Evolutionary conservation across 1,139 yeast species (phyloP).

Genomic region (Yamadazyma aaseri): DNA sequence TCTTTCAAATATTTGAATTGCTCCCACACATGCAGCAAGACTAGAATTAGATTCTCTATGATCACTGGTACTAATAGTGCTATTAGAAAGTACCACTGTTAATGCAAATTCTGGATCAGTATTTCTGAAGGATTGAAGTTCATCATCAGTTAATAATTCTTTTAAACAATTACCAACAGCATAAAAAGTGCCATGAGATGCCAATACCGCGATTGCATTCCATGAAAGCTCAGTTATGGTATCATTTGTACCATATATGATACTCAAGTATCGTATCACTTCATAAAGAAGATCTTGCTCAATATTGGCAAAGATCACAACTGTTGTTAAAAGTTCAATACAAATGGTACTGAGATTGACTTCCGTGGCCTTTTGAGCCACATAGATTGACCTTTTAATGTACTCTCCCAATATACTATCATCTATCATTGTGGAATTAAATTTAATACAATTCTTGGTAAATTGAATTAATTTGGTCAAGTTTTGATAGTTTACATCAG

Average conservation of each 20-base stretch:
- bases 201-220: conserved; percentile 27
- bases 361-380: conserved; percentile 46
- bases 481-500: conserved; percentile 15
- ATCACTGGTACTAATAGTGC: conserved; percentile 12
- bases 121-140: conserved; percentile 21
- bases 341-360: conserved; percentile 38
- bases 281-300: conserved; percentile 41
- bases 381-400: conserved; percentile 32
- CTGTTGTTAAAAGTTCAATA: conserved; percentile 45
- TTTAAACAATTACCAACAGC: conserved; percentile 22
- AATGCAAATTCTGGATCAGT: conserved; percentile 11
- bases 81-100: conserved; percentile 11
- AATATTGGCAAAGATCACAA: conserved; percentile 47
- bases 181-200: conserved; percentile 21
- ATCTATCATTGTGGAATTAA: conserved; percentile 46
- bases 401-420: conserved; percentile 35
- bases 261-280: conserved; percentile 47
- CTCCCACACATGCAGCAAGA: conserved; percentile 49
- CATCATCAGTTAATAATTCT: conserved; percentile 26
- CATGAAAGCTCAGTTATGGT: conserved; percentile 38
- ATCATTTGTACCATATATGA: conserved; percentile 33
- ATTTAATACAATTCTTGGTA: conserved; percentile 46
- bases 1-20: conserved; percentile 32
- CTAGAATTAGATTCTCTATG: conserved; percentile 7
- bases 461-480: conserved; percentile 32